phyloP scores from a whole-genome alignment of 1,139 yeast species.

The Blastobotrys malaysiensis region DNA sequence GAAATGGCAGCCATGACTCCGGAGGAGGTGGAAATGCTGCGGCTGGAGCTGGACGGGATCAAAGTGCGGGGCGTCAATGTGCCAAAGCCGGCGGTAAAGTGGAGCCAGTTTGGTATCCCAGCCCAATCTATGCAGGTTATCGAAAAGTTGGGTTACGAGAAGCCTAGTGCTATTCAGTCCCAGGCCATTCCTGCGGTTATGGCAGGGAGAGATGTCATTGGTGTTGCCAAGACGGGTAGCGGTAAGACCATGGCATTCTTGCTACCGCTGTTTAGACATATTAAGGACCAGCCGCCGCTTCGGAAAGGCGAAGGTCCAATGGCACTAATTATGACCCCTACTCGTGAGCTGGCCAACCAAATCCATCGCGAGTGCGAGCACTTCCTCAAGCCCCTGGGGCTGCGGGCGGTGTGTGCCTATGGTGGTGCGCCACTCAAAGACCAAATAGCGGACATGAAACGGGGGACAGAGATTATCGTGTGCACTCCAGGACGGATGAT shows the following conservation, averaged over 20 bases:
- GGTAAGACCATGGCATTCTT: constrained; percentile 91
- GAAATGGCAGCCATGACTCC: constrained; percentile 44
- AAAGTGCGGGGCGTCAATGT: constrained; percentile 53
- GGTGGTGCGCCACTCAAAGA: constrained; percentile 88
- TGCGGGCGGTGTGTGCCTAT: constrained; percentile 73
- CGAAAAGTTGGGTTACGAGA: constrained; percentile 45
- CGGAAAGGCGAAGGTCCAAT: constrained; percentile 63
- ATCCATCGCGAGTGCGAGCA: constrained; percentile 61
- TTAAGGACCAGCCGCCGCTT: constrained; percentile 62
- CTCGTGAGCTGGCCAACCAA: constrained; percentile 88
- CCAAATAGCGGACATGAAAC: constrained; percentile 75
- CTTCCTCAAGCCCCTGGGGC: constrained; percentile 47
- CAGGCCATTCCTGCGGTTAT: constrained; percentile 89
- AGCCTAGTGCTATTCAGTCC: constrained; percentile 85
- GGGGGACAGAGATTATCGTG: constrained; percentile 75
- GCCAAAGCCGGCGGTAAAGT: constrained; percentile 64
- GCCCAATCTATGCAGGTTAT: constrained; percentile 50
- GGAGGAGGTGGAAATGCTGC: constrained; percentile 50
- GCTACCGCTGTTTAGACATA: constrained; percentile 77
- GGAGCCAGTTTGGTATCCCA: constrained; percentile 82
- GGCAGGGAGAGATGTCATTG: constrained; percentile 87
- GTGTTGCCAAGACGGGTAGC: constrained; percentile 94
- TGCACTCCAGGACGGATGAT: constrained; percentile 97
- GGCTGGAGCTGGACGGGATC: constrained; percentile 58
- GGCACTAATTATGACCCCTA: constrained; percentile 81